phyloP scores from a whole-genome alignment of 768 basidiomycete species.

The Mycena epipterygia region DNA sequence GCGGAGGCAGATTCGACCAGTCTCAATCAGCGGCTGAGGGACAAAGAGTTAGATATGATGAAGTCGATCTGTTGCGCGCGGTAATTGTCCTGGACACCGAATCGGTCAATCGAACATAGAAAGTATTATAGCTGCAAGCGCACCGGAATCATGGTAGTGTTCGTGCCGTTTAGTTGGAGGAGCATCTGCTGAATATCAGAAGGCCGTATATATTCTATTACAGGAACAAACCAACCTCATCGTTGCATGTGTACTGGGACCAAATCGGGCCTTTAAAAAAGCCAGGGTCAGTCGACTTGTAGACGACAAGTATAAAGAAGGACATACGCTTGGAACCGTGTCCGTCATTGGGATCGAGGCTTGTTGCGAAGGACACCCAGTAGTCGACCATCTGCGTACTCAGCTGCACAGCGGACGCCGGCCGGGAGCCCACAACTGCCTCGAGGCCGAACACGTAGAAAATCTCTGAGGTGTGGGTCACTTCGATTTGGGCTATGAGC shows the following conservation, averaged over 20 bases:
- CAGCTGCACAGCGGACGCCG: slow-evolving; percentile 40
- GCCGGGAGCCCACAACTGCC: slow-evolving; percentile 9
- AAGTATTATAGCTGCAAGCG: not conserved
- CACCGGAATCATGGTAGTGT: not conserved
- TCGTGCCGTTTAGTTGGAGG: not conserved
- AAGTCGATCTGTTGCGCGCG: not conserved
- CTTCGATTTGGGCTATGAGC: too few relatives aligned
- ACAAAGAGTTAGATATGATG: not conserved
- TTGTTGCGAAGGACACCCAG: slow-evolving; percentile 60
- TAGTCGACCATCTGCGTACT: slow-evolving; percentile 56
- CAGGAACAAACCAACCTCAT: not conserved
- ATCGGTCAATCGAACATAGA: too few relatives aligned
- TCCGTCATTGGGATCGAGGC: slow-evolving; percentile 58
- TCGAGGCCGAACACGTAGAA: slow-evolving; percentile 44
- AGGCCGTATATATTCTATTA: not conserved
- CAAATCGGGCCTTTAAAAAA: slow-evolving; percentile 1
- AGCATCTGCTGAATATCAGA: not conserved
- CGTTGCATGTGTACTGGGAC: not conserved
- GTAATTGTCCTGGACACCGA: not conserved
- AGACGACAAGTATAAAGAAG: not conserved
- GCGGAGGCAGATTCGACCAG: too few relatives aligned
- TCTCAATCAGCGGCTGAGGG: not conserved
- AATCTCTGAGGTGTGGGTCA: slow-evolving; percentile 47
- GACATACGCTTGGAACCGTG: slow-evolving; percentile 39
- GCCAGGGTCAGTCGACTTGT: not conserved